Base-by-base conservation (phyloP, 352 stramenopile species). In the Phytophthora meadii region DNA sequence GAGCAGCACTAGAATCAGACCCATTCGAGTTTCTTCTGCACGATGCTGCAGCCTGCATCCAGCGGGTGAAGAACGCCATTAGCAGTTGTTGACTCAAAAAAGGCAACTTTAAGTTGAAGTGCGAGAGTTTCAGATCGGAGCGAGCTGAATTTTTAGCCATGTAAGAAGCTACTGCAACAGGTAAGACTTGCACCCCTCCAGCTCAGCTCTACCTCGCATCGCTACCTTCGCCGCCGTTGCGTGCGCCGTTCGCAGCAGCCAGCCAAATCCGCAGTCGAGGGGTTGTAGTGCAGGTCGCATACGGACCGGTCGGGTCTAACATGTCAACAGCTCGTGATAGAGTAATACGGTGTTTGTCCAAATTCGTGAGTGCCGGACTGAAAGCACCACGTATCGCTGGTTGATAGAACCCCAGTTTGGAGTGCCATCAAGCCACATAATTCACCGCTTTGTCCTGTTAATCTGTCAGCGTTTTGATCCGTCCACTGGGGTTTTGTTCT, bases 71-170 rank as follows among this genome's bases (percentile, higher is more conserved):
- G 36, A 19, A 22, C 36, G 4, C 11, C 36, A 19, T 14, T 32
- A 34, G 30, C 30, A 34, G 30, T 8, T 3, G 30, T n/a, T 17
- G 36, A 15, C 15, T 42, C 36, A 42, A 47, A 57, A 22, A 46
- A 57, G 50, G 50, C 34, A 57, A 47, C 36, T 57, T 27, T 34
- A 34, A 47, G 11, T 57, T 57, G 50, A 47, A 57, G 50, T 27
- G 50, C 36, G 50, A 34, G 36, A 5, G 50, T 57, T 57, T 57
- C 50, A 47, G 50, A 46, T 36, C 50, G 14, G 36, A 8, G 36
- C 4, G 36, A 8, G 0, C 50, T 3, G 12, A 56, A 28, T 55
- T 55, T 55, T 55, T 34, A 34, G 30, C 30, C 30, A 34, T 11
- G 22, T 22, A 22, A 22, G 22, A 22, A 22, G 22, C 27, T 30